phyloP scores from a whole-genome alignment of 352 stramenopile genomes.

The Peronospora belbahrii region DNA sequence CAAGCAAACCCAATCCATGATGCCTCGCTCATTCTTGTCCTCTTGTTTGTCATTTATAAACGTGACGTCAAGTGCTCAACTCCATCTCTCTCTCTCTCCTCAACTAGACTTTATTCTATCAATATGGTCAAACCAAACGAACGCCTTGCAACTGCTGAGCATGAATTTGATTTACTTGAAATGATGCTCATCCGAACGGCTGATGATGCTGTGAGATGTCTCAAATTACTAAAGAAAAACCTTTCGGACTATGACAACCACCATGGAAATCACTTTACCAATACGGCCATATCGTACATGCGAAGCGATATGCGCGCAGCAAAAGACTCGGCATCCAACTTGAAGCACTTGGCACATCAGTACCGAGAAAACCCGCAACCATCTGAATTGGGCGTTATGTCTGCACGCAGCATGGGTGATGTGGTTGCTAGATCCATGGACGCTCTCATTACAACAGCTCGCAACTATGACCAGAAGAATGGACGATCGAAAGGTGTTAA shows the following conservation, averaged over 20 bases:
- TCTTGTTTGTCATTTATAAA: not conserved
- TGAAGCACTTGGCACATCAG: conserved; percentile 11
- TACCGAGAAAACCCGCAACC: conserved; percentile 7
- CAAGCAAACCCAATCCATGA: too few relatives aligned
- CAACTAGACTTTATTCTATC: not conserved
- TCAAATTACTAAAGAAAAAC: conserved; percentile 17
- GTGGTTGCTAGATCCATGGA: conserved; percentile 7
- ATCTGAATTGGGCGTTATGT: conserved; percentile 9
- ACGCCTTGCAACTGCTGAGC: not conserved
- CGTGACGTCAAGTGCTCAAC: not conserved
- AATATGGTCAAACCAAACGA: not conserved
- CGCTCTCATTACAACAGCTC: conserved; percentile 11
- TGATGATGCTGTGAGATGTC: conserved; percentile 9
- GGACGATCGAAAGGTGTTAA: conserved; percentile 16
- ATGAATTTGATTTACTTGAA: conserved; percentile 17
- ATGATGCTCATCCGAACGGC: conserved; percentile 12
- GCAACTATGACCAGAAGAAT: conserved; percentile 19
- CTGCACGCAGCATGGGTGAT: conserved; percentile 14
- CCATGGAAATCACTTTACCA: conserved; percentile 13
- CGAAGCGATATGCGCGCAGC: conserved; percentile 10
- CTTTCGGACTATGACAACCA: conserved; percentile 13
- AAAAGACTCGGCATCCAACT: conserved; percentile 14
- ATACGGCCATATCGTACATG: conserved; percentile 22
- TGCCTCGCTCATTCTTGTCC: not conserved
- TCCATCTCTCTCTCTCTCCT: not conserved